These are phyloP conservation scores for Colletotrichum phormii DNA, from an alignment of 2,329 filamentous ascomycete species.

Conservation along the genomic window DNA sequence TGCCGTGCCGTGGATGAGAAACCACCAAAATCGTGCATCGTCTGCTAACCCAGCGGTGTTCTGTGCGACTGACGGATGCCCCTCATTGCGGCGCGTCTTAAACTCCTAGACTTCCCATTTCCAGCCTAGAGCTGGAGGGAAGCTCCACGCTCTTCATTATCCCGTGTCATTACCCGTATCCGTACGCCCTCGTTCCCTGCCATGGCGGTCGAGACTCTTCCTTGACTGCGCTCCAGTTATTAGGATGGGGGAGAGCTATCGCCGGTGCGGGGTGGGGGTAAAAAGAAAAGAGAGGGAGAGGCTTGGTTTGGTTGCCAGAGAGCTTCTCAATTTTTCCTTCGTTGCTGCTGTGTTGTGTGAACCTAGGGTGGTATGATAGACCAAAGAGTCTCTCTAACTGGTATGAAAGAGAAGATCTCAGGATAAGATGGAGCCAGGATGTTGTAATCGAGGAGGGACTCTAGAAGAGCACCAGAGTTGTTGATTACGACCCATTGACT, in stretches of 20 bases:
- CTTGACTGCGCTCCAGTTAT: not conserved
- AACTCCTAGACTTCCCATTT: not conserved
- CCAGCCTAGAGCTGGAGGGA: not conserved
- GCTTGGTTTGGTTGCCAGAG: not conserved
- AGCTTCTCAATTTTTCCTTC: conserved; percentile 10
- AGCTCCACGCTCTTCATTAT: conserved; percentile 6
- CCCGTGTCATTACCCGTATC: conserved; percentile 16
- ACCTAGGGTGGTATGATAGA: not conserved
- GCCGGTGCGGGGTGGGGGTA: not conserved
- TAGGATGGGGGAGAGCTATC: conserved; percentile 11
- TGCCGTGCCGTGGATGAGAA: not conserved
- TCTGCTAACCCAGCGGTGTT: not conserved
- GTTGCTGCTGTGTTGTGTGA: not conserved
- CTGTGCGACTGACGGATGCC: conserved; percentile 1
- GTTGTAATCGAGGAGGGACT: too few species aligned
- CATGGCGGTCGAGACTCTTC: conserved; percentile 16
- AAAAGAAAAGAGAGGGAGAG: not conserved
- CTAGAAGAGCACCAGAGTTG: not conserved
- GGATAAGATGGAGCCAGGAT: too few species aligned
- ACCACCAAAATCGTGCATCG: not conserved
- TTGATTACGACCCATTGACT: not conserved
- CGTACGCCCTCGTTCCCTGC: conserved; percentile 9
- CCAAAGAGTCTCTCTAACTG: not conserved
- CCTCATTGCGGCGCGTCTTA: conserved; percentile 27
- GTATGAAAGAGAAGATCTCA: not conserved